These are phyloP conservation scores for Clarireedia hainanense DNA, from an alignment of 2,329 filamentous ascomycete species.

Conservation along the genomic window DNA sequence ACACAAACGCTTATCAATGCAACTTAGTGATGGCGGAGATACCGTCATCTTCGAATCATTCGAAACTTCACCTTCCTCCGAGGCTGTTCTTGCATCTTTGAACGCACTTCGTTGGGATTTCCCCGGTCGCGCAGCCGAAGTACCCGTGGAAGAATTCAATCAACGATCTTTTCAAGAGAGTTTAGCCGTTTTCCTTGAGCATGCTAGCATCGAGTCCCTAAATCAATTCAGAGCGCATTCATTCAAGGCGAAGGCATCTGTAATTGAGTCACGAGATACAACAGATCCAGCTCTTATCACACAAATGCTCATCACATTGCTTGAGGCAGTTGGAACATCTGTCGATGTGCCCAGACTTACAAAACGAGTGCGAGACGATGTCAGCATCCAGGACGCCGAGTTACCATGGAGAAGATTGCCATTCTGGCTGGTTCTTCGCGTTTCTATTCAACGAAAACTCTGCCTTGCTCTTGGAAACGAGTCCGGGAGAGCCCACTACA, in stretches of 20 bases:
- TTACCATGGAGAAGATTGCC: conserved; percentile 56
- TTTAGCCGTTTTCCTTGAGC: conserved; percentile 46
- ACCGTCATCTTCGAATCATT: conserved; percentile 49
- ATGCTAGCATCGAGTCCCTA: conserved; percentile 44
- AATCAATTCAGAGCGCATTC: conserved; percentile 43
- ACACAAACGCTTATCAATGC: conserved; percentile 5
- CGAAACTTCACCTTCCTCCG: conserved; percentile 46
- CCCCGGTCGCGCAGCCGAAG: conserved; percentile 42
- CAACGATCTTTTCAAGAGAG: conserved; percentile 37
- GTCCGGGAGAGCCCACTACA: conserved; percentile 44
- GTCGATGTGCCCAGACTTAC: conserved; percentile 33
- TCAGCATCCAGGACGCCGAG: conserved; percentile 39
- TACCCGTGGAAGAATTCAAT: conserved; percentile 35
- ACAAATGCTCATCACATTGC: conserved; percentile 50
- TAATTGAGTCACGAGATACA: conserved; percentile 50
- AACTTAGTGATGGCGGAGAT: conserved; percentile 9
- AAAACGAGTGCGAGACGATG: conserved; percentile 58
- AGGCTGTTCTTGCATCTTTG: conserved; percentile 42
- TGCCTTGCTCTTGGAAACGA: conserved; percentile 33
- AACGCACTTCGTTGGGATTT: conserved; percentile 51
- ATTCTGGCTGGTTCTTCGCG: conserved; percentile 54
- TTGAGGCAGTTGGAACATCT: conserved; percentile 44
- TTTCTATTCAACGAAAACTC: conserved; percentile 47
- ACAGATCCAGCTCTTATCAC: conserved; percentile 49
- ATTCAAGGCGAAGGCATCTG: conserved; percentile 40